These are phyloP conservation scores for Rhizopogon salebrosus DNA, from an alignment of 768 basidiomycete genomes.

Conservation along the genomic window DNA sequence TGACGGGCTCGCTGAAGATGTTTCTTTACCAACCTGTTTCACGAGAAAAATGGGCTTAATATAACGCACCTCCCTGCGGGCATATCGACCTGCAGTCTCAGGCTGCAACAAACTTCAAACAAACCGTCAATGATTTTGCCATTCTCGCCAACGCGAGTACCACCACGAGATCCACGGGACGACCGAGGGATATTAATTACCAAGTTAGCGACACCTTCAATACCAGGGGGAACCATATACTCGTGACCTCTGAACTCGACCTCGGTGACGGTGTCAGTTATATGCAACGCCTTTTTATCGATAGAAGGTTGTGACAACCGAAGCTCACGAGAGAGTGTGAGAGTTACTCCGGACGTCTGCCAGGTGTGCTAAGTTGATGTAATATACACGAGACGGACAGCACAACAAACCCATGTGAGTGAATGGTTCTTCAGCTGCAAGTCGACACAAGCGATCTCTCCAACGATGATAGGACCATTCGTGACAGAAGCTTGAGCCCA, in stretches of 20 bases:
- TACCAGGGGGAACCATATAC: conserved; percentile 67
- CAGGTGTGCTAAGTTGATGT: background rate
- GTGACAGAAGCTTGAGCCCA: conserved; percentile 69
- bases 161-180: conserved; percentile 62
- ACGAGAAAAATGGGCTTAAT: conserved; percentile 4
- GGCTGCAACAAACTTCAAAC: conserved; percentile 63
- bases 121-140: conserved; percentile 41
- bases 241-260: conserved; percentile 73
- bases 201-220: conserved; percentile 73
- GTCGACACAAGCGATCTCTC: conserved; percentile 67
- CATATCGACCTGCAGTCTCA: conserved; percentile 65
- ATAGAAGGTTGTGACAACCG: conserved; percentile 42
- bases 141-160: conserved; percentile 50
- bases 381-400: background rate
- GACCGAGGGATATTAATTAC: conserved; percentile 74
- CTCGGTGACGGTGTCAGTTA: conserved; percentile 63
- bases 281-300: conserved; percentile 47
- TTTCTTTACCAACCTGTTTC: conserved; percentile 9
- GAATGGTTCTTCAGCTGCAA: conserved; percentile 82
- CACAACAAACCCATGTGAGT: conserved; percentile 55
- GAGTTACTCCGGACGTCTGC: conserved; percentile 63
- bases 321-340: conserved; percentile 58
- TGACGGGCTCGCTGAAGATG: conserved; percentile 59
- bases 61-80: conserved; percentile 53
- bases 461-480: conserved; percentile 59